A percentile compares a stretch with the other conserved stretches of the same genome.
Conservation (phyloP, 495 filamentous ascomycete species). For the Penicillium odoratum region DNA sequence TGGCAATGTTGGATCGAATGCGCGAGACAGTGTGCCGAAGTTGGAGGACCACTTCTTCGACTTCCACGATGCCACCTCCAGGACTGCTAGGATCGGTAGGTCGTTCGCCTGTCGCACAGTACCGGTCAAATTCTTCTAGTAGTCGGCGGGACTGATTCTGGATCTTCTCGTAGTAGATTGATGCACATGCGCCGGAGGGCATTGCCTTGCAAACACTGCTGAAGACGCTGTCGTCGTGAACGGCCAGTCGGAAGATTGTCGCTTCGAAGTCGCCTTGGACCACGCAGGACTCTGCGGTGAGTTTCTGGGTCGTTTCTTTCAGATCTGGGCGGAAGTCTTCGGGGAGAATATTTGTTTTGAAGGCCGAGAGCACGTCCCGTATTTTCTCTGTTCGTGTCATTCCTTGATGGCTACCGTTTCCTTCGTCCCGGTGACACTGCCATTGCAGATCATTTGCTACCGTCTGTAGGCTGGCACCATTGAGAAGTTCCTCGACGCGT, state of each 20-base stretch:
- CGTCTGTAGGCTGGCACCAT: conserved; percentile 32
- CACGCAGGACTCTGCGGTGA: conserved; percentile 45
- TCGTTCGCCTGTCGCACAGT: conserved; percentile 38
- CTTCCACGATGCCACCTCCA: conserved; percentile 23
- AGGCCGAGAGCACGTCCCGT: conserved; percentile 52
- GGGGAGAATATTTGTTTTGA: conserved; percentile 42
- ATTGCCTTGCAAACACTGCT: conserved; percentile 48
- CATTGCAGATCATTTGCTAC: conserved; percentile 42
- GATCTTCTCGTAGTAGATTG: conserved; percentile 50
- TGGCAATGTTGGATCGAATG: conserved; percentile 37
- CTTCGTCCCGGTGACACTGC: conserved; percentile 34
- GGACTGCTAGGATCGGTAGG: conserved; percentile 18
- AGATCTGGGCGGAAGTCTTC: conserved; percentile 48
- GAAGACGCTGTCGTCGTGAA: conserved; percentile 48
- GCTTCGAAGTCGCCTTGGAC: conserved; percentile 51
- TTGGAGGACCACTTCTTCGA: conserved; percentile 34
- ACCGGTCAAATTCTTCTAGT: conserved; percentile 43
- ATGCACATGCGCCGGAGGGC: conserved; percentile 46
- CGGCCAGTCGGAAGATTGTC: conserved; percentile 52
- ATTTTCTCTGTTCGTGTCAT: conserved; percentile 45
- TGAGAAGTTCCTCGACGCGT: conserved; percentile 39
- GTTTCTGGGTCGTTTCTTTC: conserved; percentile 25
- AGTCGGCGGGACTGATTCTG: conserved; percentile 38
- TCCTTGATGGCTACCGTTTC: conserved; percentile 20
- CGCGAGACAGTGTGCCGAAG: conserved; percentile 37